phyloP scores from a whole-genome alignment of 345 rosid species.

The Aquilaria sinensis region DNA sequence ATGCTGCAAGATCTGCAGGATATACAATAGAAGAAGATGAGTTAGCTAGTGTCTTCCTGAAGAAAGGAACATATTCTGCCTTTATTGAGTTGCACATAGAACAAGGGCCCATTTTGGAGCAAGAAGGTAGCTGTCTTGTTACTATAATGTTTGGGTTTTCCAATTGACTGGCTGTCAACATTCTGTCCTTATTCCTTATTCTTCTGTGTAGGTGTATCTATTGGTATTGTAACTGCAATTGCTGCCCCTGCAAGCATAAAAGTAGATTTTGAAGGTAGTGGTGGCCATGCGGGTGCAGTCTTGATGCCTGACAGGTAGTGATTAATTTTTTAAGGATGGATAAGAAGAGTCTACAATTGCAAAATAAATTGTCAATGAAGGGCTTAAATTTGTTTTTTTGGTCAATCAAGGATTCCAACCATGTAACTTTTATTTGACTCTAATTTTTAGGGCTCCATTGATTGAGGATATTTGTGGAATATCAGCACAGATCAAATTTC shows the following conservation, averaged over 20 bases:
- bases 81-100: conserved; percentile 93
- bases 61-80: conserved; percentile 68
- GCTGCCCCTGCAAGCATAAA: conserved; percentile 97
- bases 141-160: not conserved
- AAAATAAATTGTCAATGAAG: too few species aligned
- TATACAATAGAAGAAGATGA: conserved; percentile 54
- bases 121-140: conserved; percentile 50
- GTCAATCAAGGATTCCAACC: too few species aligned
- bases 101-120: conserved; percentile 91
- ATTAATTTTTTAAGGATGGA: too few species aligned
- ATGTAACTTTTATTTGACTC: too few species aligned
- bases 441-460: too few species aligned
- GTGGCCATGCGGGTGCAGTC: conserved; percentile 97
- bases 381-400: too few species aligned
- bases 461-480: too few species aligned
- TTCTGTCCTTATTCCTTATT: conserved; percentile 11
- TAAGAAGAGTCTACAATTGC: too few species aligned
- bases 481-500: not conserved
- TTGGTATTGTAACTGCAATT: conserved; percentile 88
- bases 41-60: conserved; percentile 52
- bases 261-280: conserved; percentile 87
- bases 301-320: conserved; percentile 82
- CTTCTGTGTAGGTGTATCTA: conserved; percentile 46
- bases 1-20: conserved; percentile 84
- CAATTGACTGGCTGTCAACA: not conserved